Evolutionary conservation across 495 filamentous ascomycete species (phyloP), one percentile per base, ranked within the genome.

Genomic region (Penicillium pulvis): DNA sequence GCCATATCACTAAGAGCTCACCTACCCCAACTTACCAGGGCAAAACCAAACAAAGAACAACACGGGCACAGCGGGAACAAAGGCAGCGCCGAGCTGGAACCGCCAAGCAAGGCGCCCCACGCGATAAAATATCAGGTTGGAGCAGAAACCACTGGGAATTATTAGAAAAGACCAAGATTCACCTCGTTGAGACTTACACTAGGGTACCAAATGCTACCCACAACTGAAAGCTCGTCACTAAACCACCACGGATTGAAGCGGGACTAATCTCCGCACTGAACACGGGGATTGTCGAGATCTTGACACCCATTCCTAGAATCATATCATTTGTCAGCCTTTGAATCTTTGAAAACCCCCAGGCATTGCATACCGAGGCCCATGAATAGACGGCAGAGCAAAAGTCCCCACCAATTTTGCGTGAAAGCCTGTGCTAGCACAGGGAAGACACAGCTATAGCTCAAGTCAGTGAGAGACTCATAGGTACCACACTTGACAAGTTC

Each of bases 61-160:
- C 6, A 90, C 74, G 14, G 86, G 85, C 31, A 90, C 61, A 10
- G 87, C 84, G 9, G 87, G 87, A 54, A 88, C 81, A 69, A 88
- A 87, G 12, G 84, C 82, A 42, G 84, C 84, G 2, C 78, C 85
- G 33, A 87, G 60, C 63, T 88, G 85, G 17, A 86, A 69, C 49
- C 85, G 71, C 85, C 85, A 88, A 23, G 84, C 75, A 54, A 85
- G 54, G 28, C 31, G 14, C 9, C 59, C 59, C 19, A 61, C 47
- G 5, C 54, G 59, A 24, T 53, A 61, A 35, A 57, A 61, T 16
- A 61, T 53, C 4, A 61, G 6, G n/a, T 61, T 81, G 0, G 53
- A 59, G 3, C 83, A 83, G 46, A 79, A 70, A 33, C 82, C 66
- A 35, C 79, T 75, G 6, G 28, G 6, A 6, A 4, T 28, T 5